A percentile compares a stretch with the other conserved stretches of the same genome.
Conservation (phyloP, 345 rosid species). For the Geranium brycei region DNA sequence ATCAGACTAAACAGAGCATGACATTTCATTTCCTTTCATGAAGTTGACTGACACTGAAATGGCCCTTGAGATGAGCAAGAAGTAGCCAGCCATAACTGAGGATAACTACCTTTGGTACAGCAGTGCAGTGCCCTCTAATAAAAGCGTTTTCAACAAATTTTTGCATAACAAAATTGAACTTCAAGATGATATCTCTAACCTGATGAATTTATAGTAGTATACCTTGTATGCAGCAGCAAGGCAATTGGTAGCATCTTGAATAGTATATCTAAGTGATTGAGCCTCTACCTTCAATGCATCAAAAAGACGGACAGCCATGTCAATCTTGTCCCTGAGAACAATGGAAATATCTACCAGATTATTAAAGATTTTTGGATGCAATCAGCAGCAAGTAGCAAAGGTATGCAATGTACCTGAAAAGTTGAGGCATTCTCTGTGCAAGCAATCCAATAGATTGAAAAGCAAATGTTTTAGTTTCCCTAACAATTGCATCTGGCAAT, state of each 20-base stretch:
- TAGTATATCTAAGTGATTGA: conserved; percentile 52
- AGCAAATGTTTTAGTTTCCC: conserved; percentile 66
- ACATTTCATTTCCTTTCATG: no score
- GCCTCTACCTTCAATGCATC: conserved; percentile 68
- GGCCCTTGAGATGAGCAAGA: not conserved
- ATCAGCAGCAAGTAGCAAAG: not conserved
- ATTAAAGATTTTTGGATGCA: not conserved
- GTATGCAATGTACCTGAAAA: conserved; percentile 45
- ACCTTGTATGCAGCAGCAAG: conserved; percentile 89
- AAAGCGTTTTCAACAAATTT: no score
- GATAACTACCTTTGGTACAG: not conserved
- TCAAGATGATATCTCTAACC: no score
- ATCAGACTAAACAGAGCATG: not conserved
- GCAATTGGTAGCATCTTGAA: conserved; percentile 75
- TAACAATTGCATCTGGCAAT: conserved; percentile 47
- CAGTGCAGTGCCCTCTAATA: no score
- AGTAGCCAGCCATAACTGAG: not conserved
- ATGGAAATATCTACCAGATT: conserved; percentile 8
- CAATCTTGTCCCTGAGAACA: conserved; percentile 66
- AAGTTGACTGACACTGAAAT: no score
- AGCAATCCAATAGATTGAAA: conserved; percentile 91
- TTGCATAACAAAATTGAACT: no score
- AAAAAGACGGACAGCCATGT: conserved; percentile 84
- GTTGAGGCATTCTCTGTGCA: conserved; percentile 81
- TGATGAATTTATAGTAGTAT: no score